Conservation (phyloP, 805 yeast species). For the Starmera dryadoides region DNA sequence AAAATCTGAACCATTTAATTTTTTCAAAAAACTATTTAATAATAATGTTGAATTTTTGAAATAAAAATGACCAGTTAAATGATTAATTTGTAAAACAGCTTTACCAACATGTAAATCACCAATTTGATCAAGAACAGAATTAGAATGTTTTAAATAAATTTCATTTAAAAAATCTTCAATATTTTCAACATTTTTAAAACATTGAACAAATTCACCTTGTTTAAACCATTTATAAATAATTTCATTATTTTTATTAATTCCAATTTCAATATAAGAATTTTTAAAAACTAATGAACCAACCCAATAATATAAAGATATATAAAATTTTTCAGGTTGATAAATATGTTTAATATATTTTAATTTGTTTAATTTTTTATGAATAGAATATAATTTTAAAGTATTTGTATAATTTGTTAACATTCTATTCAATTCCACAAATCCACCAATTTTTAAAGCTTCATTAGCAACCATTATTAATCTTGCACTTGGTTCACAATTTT, state of each 20-base stretch:
- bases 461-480: constrained; percentile 53
- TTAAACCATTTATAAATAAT: constrained; percentile 57
- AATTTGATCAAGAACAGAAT: constrained; percentile 26
- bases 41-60: constrained; percentile 38
- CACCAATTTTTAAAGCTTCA: constrained; percentile 35
- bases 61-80: constrained; percentile 29
- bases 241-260: constrained; percentile 39
- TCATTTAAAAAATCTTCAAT: constrained; percentile 30
- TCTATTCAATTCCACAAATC: constrained; percentile 47
- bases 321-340: constrained; percentile 45
- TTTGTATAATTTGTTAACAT: constrained; percentile 52
- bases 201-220: constrained; percentile 39
- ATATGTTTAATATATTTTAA: constrained; percentile 50
- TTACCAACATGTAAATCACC: constrained; percentile 21
- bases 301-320: constrained; percentile 63
- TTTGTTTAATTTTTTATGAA: constrained; percentile 49
- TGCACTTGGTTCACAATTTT: constrained; percentile 2
- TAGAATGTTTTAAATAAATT: constrained; percentile 34
- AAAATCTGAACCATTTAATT: constrained; percentile 19
- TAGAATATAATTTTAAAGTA: constrained; percentile 54
- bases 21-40: constrained; percentile 14
- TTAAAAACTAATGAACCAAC: constrained; percentile 37
- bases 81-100: constrained; percentile 22
- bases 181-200: constrained; percentile 23
- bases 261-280: constrained; percentile 53